Evolutionary conservation across 2,329 filamentous ascomycete genomes (phyloP).

Genomic region (Diplodia intermedia): DNA sequence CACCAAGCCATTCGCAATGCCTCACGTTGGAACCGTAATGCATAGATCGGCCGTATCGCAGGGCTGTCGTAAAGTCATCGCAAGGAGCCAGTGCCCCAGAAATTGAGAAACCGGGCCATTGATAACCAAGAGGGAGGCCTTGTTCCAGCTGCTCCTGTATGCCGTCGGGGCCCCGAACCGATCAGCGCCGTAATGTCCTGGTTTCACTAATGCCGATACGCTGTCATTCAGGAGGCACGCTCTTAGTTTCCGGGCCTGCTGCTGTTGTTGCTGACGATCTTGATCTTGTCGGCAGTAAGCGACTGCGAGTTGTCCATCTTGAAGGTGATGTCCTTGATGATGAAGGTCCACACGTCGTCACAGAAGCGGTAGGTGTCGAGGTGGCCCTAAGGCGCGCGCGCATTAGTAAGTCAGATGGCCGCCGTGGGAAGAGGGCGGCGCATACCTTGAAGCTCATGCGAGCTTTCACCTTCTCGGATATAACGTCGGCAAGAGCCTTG

Average conservation of each 20-base stretch:
- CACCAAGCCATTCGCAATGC: too few species aligned
- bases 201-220: background rate
- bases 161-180: too few species aligned
- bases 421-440: slow-evolving; percentile 5
- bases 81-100: too few species aligned
- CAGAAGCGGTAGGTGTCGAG: slow-evolving; percentile 99
- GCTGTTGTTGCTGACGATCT: slow-evolving; percentile 97
- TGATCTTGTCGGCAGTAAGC: slow-evolving; percentile 87
- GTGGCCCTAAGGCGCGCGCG: slow-evolving; percentile 70
- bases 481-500: slow-evolving; percentile 85
- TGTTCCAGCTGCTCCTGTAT: background rate
- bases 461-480: slow-evolving; percentile 91
- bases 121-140: background rate
- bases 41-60: background rate
- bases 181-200: background rate
- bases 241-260: slow-evolving; percentile 67
- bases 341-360: slow-evolving; percentile 99
- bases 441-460: slow-evolving; percentile 92
- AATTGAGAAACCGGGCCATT: background rate
- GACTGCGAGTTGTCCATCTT: slow-evolving; percentile 86
- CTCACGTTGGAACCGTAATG: background rate
- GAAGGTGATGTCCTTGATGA: slow-evolving; percentile 98
- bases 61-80: background rate
- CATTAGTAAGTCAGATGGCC: slow-evolving; percentile 26
- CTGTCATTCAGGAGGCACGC: background rate